Conservation (phyloP, 169 alveolate genomes). For the Neospora caninum region DNA sequence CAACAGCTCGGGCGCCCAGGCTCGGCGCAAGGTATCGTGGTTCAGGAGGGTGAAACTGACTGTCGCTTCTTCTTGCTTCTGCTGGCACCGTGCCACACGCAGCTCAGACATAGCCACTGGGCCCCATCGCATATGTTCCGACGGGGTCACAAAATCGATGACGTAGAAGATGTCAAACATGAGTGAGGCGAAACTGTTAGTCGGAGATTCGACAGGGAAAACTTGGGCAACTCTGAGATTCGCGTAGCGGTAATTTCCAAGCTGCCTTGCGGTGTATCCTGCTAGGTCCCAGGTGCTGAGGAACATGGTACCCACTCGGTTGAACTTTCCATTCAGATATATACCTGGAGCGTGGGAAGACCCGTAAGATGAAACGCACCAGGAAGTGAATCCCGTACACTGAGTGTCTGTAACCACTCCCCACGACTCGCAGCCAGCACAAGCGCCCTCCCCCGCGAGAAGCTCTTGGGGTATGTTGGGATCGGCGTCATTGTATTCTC, state of each 20-base stretch:
- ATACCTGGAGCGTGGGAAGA: not conserved
- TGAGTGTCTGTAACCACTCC: not conserved
- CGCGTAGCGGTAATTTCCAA: not conserved
- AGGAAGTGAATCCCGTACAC: not conserved
- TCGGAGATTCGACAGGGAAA: not conserved
- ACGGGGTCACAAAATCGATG: not conserved
- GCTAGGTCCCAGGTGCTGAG: conserved; percentile 18
- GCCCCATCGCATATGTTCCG: conserved; percentile 20
- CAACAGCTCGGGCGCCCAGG: conserved; percentile 26
- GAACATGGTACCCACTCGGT: not conserved
- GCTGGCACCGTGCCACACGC: conserved; percentile 9
- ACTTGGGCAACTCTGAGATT: conserved; percentile 4
- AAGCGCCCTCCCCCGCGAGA: not conserved
- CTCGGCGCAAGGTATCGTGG: conserved; percentile 24
- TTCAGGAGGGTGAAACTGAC: not conserved
- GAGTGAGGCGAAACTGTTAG: not conserved
- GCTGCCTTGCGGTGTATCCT: not conserved
- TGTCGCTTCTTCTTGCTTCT: not conserved
- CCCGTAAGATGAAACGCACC: conserved; percentile 22
- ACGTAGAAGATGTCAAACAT: conserved; percentile 1
- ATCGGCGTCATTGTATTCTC: not conserved
- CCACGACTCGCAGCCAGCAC: conserved; percentile 22
- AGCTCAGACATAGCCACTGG: conserved; percentile 25
- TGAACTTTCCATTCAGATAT: not conserved
- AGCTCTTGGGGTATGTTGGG: not conserved